Evolutionary conservation across 768 basidiomycete species (phyloP).

Genomic region (Xerocomellus amylosporus): DNA sequence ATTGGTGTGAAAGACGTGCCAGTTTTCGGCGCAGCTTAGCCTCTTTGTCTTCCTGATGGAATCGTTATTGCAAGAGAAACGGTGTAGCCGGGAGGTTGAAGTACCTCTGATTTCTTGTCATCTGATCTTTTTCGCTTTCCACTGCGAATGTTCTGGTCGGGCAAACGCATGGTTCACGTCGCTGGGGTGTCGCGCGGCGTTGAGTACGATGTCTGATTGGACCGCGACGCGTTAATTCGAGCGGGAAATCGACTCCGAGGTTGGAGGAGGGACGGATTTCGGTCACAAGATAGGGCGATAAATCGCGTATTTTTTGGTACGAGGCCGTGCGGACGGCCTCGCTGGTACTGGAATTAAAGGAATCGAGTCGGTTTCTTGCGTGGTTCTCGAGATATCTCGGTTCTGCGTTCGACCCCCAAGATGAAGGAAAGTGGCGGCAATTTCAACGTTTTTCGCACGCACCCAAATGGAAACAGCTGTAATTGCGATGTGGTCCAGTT

Average conservation of each 20-base stretch:
- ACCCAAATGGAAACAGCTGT: not conserved
- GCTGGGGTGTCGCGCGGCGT: not conserved
- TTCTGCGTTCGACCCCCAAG: too few species aligned
- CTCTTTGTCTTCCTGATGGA: slow-evolving; percentile 38
- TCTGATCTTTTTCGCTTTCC: slow-evolving; percentile 46
- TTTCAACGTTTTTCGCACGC: too few species aligned
- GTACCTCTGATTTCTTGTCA: slow-evolving; percentile 34
- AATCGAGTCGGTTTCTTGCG: too few species aligned
- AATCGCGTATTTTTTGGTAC: too few species aligned
- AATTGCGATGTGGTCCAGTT: not conserved
- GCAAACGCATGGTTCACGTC: slow-evolving; percentile 6
- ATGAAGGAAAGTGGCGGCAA: too few species aligned
- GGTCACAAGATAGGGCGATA: too few species aligned
- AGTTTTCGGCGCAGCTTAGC: slow-evolving; percentile 52
- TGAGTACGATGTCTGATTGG: not conserved
- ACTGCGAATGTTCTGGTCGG: slow-evolving; percentile 17
- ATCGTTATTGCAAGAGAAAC: not conserved
- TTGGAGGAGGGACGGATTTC: too few species aligned
- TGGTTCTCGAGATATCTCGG: too few species aligned
- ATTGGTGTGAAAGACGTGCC: slow-evolving; percentile 38
- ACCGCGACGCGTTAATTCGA: too few species aligned
- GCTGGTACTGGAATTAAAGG: too few species aligned
- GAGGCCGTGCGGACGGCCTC: too few species aligned
- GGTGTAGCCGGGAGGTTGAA: not conserved
- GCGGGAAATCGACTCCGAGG: too few species aligned